Evolutionary conservation across 345 rosid species (phyloP), one percentile per base, ranked within the genome.

Genomic region (Syzygium oleosum): DNA sequence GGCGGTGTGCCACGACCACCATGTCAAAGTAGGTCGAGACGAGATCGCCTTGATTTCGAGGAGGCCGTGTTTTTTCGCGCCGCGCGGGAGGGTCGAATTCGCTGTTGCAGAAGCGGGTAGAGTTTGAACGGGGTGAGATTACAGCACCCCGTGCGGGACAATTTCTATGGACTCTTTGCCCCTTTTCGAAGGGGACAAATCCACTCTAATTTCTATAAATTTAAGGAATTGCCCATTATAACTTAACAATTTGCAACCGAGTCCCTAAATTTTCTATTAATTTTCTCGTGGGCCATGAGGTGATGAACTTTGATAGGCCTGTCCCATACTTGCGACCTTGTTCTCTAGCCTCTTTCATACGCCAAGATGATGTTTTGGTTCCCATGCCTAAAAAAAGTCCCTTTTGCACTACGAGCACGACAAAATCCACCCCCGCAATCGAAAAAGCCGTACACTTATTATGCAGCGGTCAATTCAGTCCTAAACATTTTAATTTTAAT

Each of bases 381-480:
- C 77, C 77, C 77, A 63, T 7, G 77, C 77, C 77, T 7, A 29
- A 14, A 29, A 13, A 7, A 29, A 2, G 38, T 13, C 38, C 77
- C 38, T 63, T 13, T 63, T 29, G 38, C 21, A 4, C 77, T 31
- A 0, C 3, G 19, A n/a, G 29, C 77, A 63, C 21, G 38, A n/a
- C 38, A n/a, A 6, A 14, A 63, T 61, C 73, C 73, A 61, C 9
- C 29, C 29, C 7, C 46, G 1, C 46, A 43, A 59, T 63, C 4
- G 2, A 3, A 7, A n/a, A n/a, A 1, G 4, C 6, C 4, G 13
- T n/a, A 1, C 16, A 0, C 0, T 61, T 27, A 6, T 6, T 12
- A 3, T 27, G 0, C 13, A 9, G 34, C 1, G 41, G 6, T 16
- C 4, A 7, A 63, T 63, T 63, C 21, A 29, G 29, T 63, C 0